These are phyloP conservation scores for Trichoderma simmonsii DNA, from an alignment of 2,329 filamentous ascomycete genomes.

Conservation along the genomic window DNA sequence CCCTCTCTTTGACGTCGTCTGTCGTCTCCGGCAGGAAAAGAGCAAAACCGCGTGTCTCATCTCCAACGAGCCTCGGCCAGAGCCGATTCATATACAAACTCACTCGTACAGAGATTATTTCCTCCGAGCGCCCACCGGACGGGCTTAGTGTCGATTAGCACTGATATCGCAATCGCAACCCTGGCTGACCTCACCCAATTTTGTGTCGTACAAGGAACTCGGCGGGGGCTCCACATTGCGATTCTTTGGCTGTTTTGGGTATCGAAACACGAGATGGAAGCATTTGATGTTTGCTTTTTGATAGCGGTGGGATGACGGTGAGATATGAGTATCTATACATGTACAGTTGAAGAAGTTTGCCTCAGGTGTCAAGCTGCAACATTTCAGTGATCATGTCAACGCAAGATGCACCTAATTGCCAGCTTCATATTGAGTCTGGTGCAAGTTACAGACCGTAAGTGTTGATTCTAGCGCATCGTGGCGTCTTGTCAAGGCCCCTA, in stretches of 20 bases:
- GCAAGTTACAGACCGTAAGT: background rate
- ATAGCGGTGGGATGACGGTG: background rate
- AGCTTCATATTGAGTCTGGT: background rate
- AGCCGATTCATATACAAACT: background rate
- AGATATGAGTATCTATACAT: background rate
- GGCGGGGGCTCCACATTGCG: background rate
- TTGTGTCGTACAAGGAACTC: background rate
- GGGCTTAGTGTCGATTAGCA: slow-evolving; percentile 3
- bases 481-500: background rate
- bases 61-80: background rate
- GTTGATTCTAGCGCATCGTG: background rate
- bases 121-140: background rate
- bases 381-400: background rate
- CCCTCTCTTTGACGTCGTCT: background rate
- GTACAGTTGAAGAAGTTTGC: background rate
- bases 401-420: background rate
- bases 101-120: background rate
- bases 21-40: background rate
- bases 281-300: background rate
- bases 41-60: background rate
- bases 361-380: background rate
- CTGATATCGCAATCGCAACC: slow-evolving; percentile 16
- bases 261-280: background rate
- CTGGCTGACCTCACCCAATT: slow-evolving; percentile 14
- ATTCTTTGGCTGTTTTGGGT: background rate